These are phyloP conservation scores for Mycena galericulata DNA, from an alignment of 768 basidiomycete genomes.

Conservation along the genomic window DNA sequence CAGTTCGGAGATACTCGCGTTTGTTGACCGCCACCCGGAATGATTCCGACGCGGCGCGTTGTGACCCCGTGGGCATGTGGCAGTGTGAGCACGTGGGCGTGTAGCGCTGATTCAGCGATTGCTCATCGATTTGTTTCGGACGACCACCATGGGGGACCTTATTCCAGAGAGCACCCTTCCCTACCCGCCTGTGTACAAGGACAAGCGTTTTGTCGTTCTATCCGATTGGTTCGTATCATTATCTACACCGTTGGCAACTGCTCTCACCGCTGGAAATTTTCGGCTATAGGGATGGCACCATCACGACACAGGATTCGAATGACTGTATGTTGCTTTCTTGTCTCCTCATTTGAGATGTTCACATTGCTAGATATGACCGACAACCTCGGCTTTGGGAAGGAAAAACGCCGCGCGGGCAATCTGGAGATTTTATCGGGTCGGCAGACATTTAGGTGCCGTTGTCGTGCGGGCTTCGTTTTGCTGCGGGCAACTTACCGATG, in stretches of 20 bases:
- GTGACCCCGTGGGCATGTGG: too few relatives aligned
- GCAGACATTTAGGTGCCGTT: slow-evolving; percentile 72
- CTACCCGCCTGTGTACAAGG: slow-evolving; percentile 82
- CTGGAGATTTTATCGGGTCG: slow-evolving; percentile 75
- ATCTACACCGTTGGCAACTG: background rate
- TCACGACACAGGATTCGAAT: slow-evolving; percentile 93
- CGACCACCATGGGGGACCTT: slow-evolving; percentile 47
- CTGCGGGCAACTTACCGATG: background rate
- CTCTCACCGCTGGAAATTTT: background rate
- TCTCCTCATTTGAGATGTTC: background rate
- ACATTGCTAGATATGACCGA: slow-evolving; percentile 80
- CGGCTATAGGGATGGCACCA: slow-evolving; percentile 85
- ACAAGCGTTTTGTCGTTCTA: slow-evolving; percentile 87
- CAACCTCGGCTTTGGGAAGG: slow-evolving; percentile 86
- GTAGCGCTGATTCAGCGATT: too few relatives aligned
- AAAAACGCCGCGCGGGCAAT: slow-evolving; percentile 80
- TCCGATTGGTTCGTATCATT: slow-evolving; percentile 83
- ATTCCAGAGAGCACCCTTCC: slow-evolving; percentile 76
- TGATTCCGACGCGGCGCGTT: too few relatives aligned
- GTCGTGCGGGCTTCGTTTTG: background rate
- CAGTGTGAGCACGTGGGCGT: too few relatives aligned
- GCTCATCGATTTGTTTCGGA: too few relatives aligned
- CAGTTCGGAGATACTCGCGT: too few relatives aligned
- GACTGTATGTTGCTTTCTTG: slow-evolving; percentile 70
- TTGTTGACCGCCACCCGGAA: too few relatives aligned